phyloP scores from a whole-genome alignment of 2,329 filamentous ascomycete genomes.

The Cladorrhinum sp. region DNA sequence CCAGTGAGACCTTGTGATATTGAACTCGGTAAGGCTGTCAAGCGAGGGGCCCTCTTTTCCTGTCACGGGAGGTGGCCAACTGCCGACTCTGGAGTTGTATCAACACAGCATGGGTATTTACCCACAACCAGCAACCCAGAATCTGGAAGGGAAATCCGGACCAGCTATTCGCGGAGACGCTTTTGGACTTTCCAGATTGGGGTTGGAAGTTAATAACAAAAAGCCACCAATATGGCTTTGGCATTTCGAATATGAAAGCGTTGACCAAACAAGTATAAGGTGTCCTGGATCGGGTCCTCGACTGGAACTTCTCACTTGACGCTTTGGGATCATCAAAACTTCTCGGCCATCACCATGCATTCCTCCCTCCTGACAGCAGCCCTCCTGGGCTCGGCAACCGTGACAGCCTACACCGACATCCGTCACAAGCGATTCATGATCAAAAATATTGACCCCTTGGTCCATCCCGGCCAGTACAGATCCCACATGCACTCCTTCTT shows the following conservation, averaged over 20 bases:
- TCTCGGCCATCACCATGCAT: neutral
- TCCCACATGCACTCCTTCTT: conserved; percentile 45
- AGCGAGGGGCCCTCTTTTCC: neutral
- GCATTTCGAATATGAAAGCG: neutral
- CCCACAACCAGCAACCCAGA: neutral
- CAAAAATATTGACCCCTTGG: conserved; percentile 46
- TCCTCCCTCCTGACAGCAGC: neutral
- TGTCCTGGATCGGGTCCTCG: too few species aligned
- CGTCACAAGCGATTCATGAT: conserved; percentile 35
- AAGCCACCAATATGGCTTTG: neutral
- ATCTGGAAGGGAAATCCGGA: neutral
- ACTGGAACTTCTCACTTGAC: too few species aligned
- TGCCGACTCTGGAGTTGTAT: neutral
- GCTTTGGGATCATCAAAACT: too few species aligned
- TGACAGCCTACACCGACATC: conserved; percentile 16
- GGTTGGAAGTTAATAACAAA: neutral
- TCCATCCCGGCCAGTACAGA: conserved; percentile 39
- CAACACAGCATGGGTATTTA: neutral
- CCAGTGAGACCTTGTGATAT: neutral
- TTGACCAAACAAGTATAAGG: too few species aligned
- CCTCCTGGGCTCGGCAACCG: neutral
- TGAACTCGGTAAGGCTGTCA: neutral
- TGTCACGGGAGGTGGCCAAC: neutral
- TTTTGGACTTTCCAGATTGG: neutral
- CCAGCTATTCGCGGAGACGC: neutral